phyloP scores from a whole-genome alignment of 2,329 filamentous ascomycete genomes.

The Teratosphaeria epicoccoides region DNA sequence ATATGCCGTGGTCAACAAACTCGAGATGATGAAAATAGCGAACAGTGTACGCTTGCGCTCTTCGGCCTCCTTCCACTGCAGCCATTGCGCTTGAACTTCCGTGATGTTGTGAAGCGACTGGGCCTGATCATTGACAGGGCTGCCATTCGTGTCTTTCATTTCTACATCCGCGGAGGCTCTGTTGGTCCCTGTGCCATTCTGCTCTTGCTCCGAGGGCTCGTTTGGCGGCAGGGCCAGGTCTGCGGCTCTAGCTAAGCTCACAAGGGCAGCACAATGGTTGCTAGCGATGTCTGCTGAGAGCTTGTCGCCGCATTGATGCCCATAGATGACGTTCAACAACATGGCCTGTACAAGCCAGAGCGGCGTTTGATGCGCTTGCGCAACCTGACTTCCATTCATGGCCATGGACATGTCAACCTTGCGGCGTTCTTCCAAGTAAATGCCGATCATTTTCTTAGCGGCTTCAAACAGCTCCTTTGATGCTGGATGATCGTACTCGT shows the following conservation, averaged over 20 bases:
- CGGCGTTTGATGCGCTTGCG: conserved; percentile 51
- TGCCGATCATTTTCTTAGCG: conserved; percentile 88
- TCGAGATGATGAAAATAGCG: conserved; percentile 82
- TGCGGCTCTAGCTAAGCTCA: conserved; percentile 84
- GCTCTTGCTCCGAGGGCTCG: conserved; percentile 4
- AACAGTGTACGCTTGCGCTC: conserved; percentile 91
- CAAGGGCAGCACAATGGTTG: conserved; percentile 80
- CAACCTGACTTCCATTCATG: conserved; percentile 35
- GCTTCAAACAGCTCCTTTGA: conserved; percentile 84
- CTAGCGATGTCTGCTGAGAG: conserved; percentile 82
- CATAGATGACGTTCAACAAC: conserved; percentile 91
- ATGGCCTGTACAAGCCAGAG: conserved; percentile 95
- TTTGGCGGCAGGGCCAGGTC: conserved; percentile 51
- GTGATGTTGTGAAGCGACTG: conserved; percentile 11
- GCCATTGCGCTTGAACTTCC: conserved; percentile 63
- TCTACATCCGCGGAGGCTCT: conserved; percentile 40
- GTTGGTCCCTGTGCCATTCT: conserved; percentile 3
- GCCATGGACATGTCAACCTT: conserved; percentile 66
- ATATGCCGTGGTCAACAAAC: conserved; percentile 81
- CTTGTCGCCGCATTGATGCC: conserved; percentile 88
- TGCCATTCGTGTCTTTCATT: conserved; percentile 28
- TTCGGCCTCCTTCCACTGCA: conserved; percentile 77
- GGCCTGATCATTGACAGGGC: conserved; percentile 1
- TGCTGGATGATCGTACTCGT: conserved; percentile 69
- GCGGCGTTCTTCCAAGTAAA: conserved; percentile 82